Base-by-base conservation (phyloP, 139 green algal genomes). In the Picochlorum costavermella region DNA sequence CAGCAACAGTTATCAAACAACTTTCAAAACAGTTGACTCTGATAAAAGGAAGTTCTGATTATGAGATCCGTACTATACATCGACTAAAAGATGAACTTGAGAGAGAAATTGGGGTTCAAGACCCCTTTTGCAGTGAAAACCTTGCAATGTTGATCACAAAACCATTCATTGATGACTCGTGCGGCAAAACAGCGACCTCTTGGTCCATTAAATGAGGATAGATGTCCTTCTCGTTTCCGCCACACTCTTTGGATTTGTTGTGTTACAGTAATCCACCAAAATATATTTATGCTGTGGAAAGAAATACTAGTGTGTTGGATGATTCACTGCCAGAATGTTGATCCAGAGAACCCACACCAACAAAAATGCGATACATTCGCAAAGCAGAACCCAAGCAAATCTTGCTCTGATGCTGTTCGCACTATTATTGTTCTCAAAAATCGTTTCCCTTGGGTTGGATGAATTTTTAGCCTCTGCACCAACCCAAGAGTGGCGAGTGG, bases 91-190 rank as follows among this genome's bases (percentile, higher is more conserved):
- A 63, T 23, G 33, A 68, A 56, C 40, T 89, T 14, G 74, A 86
- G 28, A 63, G 68, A 3, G 66, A 86, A 44, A 68, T 92, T 2
- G 81, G 67, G 0, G 26, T 36, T 30, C 85, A 92, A 61, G 82
- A 88, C 57, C 86, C 86, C 3, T 85, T 75, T 53, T 84, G 75
- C 56, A 86, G 86, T 2, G 86, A 92, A 68, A 43, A 81, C 20
- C 67, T 78, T 40, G 59, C 67, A 16, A 53, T 61, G 11, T 60
- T 69, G 6, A 61, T 83, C 26, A 23, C 31, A 50, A 70, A 65
- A 53, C 67, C 74, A 1, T 81, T 84, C 37, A 25, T 80, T 3
- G 14, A 29, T 28, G 46, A 55, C 46, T 40, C 17, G 17, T 28
- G 46, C 46, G 12, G 46, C 17, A n/a, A 59, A 31, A 23, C 10